phyloP scores from a whole-genome alignment of 106 monocot species.

The Chionographis japonica region DNA sequence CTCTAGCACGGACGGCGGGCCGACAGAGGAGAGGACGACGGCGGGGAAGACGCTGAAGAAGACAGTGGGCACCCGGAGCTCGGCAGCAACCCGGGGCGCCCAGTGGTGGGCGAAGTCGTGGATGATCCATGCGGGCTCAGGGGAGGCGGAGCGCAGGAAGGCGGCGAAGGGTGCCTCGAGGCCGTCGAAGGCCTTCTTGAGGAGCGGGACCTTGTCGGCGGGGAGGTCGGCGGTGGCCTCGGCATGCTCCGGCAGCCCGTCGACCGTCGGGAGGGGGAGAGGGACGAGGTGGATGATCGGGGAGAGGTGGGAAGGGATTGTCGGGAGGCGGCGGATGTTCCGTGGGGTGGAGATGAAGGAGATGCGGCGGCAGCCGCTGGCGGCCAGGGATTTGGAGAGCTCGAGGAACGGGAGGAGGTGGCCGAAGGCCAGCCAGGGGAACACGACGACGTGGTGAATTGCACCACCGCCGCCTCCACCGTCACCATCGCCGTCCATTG shows the following conservation, averaged over 20 bases:
- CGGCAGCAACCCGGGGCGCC: constrained; percentile 3
- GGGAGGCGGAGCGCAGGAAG: background rate
- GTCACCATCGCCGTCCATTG: too few relatives aligned
- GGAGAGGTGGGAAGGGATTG: background rate
- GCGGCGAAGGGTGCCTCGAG: constrained; percentile 5
- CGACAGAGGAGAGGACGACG: background rate
- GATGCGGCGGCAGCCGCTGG: background rate
- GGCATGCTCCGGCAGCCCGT: background rate
- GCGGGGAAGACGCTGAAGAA: constrained; percentile 16
- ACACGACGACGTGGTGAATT: constrained; percentile 1
- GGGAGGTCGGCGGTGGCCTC: constrained; percentile 23
- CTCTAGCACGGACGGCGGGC: background rate
- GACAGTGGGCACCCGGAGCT: background rate
- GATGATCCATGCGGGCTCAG: constrained; percentile 23
- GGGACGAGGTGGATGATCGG: constrained; percentile 1
- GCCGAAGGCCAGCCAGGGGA: constrained; percentile 27
- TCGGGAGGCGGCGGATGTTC: constrained; percentile 9
- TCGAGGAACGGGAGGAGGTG: constrained; percentile 17
- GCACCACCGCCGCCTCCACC: too few relatives aligned
- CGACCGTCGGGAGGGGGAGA: constrained; percentile 3
- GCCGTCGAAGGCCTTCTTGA: constrained; percentile 12
- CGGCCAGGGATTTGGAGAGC: constrained; percentile 12
- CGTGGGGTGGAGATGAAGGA: constrained; percentile 15
- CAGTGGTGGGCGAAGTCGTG: constrained; percentile 17
- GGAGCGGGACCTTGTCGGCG: background rate